Evolutionary conservation across 495 filamentous ascomycete species (phyloP).

Genomic region (Pseudoneurospora amorphoporcata): DNA sequence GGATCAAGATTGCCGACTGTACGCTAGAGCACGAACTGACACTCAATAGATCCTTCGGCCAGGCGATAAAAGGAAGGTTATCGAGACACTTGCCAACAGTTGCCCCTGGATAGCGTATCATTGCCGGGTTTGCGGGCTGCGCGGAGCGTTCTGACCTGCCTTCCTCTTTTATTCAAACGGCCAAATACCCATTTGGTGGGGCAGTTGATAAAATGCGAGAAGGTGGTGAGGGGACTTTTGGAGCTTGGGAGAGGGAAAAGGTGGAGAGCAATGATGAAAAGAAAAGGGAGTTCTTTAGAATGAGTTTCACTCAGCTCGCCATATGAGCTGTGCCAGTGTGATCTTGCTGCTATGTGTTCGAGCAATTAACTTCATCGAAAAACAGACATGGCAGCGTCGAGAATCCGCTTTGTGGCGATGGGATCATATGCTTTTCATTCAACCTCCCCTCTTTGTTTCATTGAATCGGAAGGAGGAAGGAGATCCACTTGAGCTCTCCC

Average conservation of each 20-base stretch:
- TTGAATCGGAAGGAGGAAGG: not conserved
- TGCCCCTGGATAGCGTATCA: not conserved
- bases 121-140: not conserved
- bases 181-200: not conserved
- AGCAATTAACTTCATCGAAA: not conserved
- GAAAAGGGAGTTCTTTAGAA: not conserved
- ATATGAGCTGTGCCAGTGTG: not conserved
- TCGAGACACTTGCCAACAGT: not conserved
- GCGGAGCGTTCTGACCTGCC: not conserved
- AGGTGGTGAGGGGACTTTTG: not conserved
- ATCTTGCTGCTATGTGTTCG: not conserved
- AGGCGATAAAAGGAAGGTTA: not conserved
- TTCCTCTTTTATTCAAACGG: not conserved
- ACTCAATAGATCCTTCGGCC: not conserved
- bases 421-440: not conserved
- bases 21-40: not conserved
- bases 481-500: not conserved
- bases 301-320: not conserved
- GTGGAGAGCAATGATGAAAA: not conserved
- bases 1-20: not conserved
- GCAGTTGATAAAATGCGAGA: not conserved
- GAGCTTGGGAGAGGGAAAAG: not conserved
- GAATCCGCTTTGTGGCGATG: not conserved
- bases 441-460: not conserved
- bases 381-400: not conserved